Evolutionary conservation across 1,284 basidiomycete species (phyloP).

Genomic region (Tilletia walkeri): DNA sequence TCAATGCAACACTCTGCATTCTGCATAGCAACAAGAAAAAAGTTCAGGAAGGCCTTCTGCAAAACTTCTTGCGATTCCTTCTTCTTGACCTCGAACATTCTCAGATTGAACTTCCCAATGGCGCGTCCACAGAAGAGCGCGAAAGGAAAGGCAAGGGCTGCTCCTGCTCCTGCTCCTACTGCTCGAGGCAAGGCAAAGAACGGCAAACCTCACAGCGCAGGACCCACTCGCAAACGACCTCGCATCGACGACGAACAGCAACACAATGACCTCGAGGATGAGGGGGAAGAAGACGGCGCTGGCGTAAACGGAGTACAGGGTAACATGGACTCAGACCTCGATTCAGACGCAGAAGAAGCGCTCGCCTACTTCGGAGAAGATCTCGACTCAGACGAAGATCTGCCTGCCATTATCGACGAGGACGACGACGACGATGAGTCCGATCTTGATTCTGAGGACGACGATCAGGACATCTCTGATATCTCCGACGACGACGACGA

Average conservation of each 20-base stretch:
- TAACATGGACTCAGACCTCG: conserved; percentile 31
- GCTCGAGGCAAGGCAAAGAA: conserved; percentile 1
- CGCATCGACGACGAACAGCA: no score
- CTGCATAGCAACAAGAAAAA: no score
- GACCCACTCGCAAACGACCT: no score
- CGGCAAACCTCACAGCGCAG: not conserved
- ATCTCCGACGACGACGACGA: conserved; percentile 27
- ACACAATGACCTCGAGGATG: conserved; percentile 14
- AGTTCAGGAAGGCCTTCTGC: no score
- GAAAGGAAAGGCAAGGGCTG: no score
- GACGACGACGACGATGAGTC: conserved; percentile 23
- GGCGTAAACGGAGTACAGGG: conserved; percentile 24
- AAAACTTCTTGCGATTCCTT: no score
- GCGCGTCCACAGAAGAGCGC: no score
- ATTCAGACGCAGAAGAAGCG: conserved; percentile 20
- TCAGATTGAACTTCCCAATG: no score
- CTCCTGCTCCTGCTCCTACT: no score
- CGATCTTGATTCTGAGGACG: conserved; percentile 31
- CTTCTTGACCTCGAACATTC: no score
- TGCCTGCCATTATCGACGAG: conserved; percentile 17
- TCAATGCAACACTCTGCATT: no score
- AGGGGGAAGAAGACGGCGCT: conserved; percentile 20
- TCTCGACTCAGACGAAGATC: not conserved
- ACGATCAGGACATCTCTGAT: conserved; percentile 18
- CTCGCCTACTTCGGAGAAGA: not conserved